Base-by-base conservation (phyloP, 2,329 filamentous ascomycete species). In the Penicillium sp. region DNA sequence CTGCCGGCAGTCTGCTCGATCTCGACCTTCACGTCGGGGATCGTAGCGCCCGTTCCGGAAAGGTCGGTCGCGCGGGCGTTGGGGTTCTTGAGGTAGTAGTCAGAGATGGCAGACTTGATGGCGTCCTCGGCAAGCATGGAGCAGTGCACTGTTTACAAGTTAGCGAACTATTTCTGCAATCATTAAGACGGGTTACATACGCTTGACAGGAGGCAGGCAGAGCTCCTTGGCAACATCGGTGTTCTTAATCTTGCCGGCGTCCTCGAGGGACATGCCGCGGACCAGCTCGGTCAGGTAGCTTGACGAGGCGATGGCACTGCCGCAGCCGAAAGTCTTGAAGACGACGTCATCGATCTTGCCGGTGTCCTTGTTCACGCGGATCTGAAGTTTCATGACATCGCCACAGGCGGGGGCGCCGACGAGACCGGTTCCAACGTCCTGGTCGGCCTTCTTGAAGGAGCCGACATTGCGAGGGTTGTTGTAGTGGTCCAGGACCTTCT, bases 181-280 rank as follows among this genome's bases (percentile, higher is more conserved):
- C 11, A 45, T 8, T 33, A 25, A 42, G 38, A 18, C 40, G 35
- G 18, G 28, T 11, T 35, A 84, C 86, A 74, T 77, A 91, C 89
- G 75, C 78, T 95, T 95, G 45, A 95, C 90, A 55, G 90, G 90
- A 31, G 90, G 90, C 86, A 53, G 89, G 88, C 90, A 94, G 51
- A 96, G 80, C 77, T 99, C 95, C 80, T 95, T 95, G 33, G 94
- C 94, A 69, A 99, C 99, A 76, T 99, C 92, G 3, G 92, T 96
- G 76, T 99, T 99, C 78, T 90, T 88, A 65, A 99, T 89, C 76
- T 88, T 87, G 48, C 86, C 86, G 30, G 95, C 94, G 72, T 99
- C 90, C 65, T 99, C 94, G 61, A 99, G 76, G 13, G 88, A 95
- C 92, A 97, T 99, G 55, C 94, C 94, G 58, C 90, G 84, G 57